These are phyloP conservation scores for Cucurbita pepo DNA, from an alignment of 306 rosid species.

Conservation along the genomic window DNA sequence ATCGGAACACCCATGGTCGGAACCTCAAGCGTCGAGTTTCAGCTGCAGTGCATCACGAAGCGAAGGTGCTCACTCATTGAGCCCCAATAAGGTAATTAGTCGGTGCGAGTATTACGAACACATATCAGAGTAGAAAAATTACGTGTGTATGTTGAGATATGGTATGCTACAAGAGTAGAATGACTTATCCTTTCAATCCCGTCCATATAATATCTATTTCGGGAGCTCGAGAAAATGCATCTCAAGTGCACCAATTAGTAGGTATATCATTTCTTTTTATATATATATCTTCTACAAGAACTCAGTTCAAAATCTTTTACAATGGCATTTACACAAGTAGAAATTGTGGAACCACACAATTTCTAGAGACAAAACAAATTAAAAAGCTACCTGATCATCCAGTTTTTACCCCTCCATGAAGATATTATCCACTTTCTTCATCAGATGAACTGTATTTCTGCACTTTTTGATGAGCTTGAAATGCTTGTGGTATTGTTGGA, in stretches of 20 bases:
- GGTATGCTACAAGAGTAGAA: no score
- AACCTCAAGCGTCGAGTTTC: neutral
- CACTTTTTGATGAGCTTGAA: slow-evolving; percentile 29
- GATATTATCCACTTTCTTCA: slow-evolving; percentile 20
- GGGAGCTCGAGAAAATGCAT: no score
- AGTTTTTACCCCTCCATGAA: neutral
- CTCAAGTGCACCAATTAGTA: neutral
- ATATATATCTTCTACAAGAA: slow-evolving; percentile 36
- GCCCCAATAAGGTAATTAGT: no score
- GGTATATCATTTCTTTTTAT: slow-evolving; percentile 11
- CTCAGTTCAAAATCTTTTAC: slow-evolving; percentile 41
- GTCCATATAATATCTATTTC: no score
- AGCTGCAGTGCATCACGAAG: slow-evolving; percentile 1
- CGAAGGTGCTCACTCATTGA: neutral
- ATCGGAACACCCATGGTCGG: neutral
- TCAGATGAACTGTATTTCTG: slow-evolving; percentile 36
- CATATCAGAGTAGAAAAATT: no score
- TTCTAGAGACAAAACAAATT: slow-evolving; percentile 13
- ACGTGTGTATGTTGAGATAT: no score
- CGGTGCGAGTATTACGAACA: no score
- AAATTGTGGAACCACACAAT: slow-evolving; percentile 19
- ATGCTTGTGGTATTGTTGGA: slow-evolving; percentile 66
- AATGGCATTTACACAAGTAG: slow-evolving; percentile 41
- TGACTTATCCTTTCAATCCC: no score
- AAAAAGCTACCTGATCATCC: neutral